Base-by-base conservation (phyloP, 164 flowering plant species). In the Warburgia ugandensis region DNA sequence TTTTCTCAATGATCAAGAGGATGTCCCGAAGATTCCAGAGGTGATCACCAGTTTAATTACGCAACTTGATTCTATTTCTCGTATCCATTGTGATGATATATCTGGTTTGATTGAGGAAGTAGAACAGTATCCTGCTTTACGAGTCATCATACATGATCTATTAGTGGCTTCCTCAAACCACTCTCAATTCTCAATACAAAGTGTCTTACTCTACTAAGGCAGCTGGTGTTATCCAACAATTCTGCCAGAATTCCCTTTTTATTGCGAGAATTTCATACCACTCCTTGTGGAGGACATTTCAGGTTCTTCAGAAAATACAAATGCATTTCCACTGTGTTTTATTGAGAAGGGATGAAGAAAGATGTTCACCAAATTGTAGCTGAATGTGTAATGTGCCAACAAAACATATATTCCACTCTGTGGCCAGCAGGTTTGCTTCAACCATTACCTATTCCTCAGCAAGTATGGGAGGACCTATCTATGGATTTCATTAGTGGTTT, bases 311-410 rank as follows among this genome's bases (percentile, higher is more conserved):
- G 29, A 20, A 53, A 55, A 4, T 22, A 53, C 8, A 31, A 48
- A 0, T 14, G 47, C 9, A 28, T 65, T 5, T 21, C 16, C 1
- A 2, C n/a, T 0, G 16, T 11, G 10, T 54, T 54, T 49, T 54
- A 60, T 50, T 65, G 52, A 57, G 16, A 17, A 11, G 47, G 49
- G 0, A 54, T 65, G 60, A n/a, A 20, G 0, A 4, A 9, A 4
- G 5, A 21, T 0, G 13, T 44, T 1, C 12, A 35, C 8, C 6
- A 5, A 9, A 41, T 11, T 14, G 8, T 61, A 3, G 2, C 3
- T 0, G 20, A 30, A 0, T 55, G 55, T 21, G 33, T 23, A 4
- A 5, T 35, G 0, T 62, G 60, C n/a, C 56, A 55, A 22, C 1
- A 2, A 0, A 10, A 8, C 17, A 61, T 48, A 28, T 2, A 11